phyloP scores from a whole-genome alignment of 2,329 filamentous ascomycete species.

The Penicillium sp. region DNA sequence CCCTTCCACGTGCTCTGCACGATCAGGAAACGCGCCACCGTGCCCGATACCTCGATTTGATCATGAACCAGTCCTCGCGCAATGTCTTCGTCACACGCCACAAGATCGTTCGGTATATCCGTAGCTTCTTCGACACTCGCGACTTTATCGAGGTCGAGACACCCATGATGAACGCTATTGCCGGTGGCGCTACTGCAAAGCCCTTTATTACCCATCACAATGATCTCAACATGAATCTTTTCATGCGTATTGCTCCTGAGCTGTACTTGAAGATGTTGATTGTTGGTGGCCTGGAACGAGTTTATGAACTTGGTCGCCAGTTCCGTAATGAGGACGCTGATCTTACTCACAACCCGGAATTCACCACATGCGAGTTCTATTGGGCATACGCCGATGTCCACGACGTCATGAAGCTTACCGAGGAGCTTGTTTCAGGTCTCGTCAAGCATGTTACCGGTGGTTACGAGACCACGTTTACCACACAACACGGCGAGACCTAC shows the following conservation, averaged over 20 bases:
- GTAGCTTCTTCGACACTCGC: constrained; percentile 78
- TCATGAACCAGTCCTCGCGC: constrained; percentile 88
- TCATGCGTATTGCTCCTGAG: constrained; percentile 91
- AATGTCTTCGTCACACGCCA: constrained; percentile 80
- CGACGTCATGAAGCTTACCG: constrained; percentile 85
- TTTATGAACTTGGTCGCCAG: constrained; percentile 92
- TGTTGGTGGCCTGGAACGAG: constrained; percentile 87
- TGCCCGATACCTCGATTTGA: constrained; percentile 89
- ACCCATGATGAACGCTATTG: constrained; percentile 94
- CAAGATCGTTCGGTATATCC: constrained; percentile 85
- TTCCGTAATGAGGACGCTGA: constrained; percentile 94
- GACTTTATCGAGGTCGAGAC: constrained; percentile 95
- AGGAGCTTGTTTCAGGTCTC: constrained; percentile 84
- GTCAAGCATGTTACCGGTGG: constrained; percentile 85
- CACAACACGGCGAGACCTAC: constrained; percentile 78
- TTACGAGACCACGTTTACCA: constrained; percentile 82
- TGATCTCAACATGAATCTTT: constrained; percentile 90
- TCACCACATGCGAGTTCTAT: constrained; percentile 97
- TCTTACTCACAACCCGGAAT: constrained; percentile 95
- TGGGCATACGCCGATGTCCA: constrained; percentile 89
- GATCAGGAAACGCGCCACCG: constrained; percentile 91
- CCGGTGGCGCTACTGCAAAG: constrained; percentile 90
- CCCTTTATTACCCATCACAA: constrained; percentile 97
- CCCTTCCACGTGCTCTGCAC: constrained; percentile 90
- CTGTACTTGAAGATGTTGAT: constrained; percentile 95